Percentiles rank a stretch among this genome's conserved stretches.
phyloP scores from a whole-genome alignment of 495 filamentous ascomycete species.

The Trypethelium eluteriae region DNA sequence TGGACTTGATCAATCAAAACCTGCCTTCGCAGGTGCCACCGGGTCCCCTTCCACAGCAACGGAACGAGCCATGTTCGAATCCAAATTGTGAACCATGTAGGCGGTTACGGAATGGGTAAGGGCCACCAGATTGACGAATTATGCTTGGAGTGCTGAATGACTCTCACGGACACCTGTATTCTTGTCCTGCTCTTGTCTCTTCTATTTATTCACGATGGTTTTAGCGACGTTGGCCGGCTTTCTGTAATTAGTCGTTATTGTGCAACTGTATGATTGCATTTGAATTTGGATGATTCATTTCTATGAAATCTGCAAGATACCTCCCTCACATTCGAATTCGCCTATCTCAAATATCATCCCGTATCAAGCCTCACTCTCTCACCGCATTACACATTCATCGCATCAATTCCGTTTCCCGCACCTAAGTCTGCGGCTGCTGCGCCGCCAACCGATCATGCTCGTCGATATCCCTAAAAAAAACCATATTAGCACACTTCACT shows the following conservation, averaged over 20 bases:
- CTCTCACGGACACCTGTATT: no score
- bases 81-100: background rate
- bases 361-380: background rate
- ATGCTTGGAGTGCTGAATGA: no score
- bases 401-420: background rate
- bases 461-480: conserved; percentile 65
- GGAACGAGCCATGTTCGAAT: background rate
- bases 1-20: background rate
- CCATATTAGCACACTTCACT: background rate
- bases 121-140: no score
- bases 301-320: no score
- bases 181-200: no score
- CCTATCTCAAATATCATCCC: background rate
- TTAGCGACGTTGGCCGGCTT: no score
- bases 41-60: background rate
- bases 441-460: conserved; percentile 72
- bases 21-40: background rate
- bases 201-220: no score
- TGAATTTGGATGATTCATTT: no score
- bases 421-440: conserved; percentile 17
- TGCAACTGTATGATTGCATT: no score
- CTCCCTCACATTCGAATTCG: no score
- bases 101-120: no score
- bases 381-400: background rate
- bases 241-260: no score